Conservation (phyloP, 305 asterid genomes). For the Fraxinus velutina region DNA sequence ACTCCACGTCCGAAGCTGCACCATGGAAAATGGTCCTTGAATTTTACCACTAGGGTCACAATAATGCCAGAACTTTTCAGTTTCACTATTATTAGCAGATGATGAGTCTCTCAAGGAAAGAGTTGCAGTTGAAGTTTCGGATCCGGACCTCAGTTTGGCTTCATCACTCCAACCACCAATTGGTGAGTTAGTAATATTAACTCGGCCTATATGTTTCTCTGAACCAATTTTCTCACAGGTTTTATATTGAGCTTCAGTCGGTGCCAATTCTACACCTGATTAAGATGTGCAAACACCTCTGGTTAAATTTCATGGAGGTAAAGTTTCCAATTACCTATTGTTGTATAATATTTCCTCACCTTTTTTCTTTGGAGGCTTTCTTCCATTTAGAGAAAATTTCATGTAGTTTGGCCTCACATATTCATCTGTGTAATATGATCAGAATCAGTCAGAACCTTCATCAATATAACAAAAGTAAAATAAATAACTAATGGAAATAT, state of each 20-base stretch:
- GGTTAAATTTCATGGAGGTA: conserved; percentile 20
- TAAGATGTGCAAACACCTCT: conserved; percentile 19
- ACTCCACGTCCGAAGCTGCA: neutral
- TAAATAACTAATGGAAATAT: conserved; percentile 8
- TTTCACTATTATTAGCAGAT: conserved; percentile 44
- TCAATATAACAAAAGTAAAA: conserved; percentile 1
- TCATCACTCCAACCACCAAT: conserved; percentile 32
- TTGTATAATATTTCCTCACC: conserved; percentile 27
- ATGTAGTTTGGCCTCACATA: conserved; percentile 29
- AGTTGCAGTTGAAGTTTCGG: conserved; percentile 41
- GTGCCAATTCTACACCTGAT: conserved; percentile 52
- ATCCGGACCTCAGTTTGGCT: conserved; percentile 38
- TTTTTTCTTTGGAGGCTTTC: conserved; percentile 32
- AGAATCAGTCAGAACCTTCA: conserved; percentile 7
- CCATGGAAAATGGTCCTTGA: neutral
- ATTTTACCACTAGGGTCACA: conserved; percentile 60
- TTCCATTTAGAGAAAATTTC: conserved; percentile 23
- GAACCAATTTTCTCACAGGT: conserved; percentile 33
- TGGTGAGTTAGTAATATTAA: conserved; percentile 23
- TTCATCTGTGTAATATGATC: conserved; percentile 34
- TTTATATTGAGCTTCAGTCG: conserved; percentile 27
- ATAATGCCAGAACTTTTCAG: conserved; percentile 86
- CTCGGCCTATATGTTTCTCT: conserved; percentile 35
- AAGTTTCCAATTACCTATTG: neutral
- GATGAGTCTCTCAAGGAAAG: conserved; percentile 33